Conservation (phyloP, 2,329 filamentous ascomycete genomes). For the Albifimbria verrucaria region DNA sequence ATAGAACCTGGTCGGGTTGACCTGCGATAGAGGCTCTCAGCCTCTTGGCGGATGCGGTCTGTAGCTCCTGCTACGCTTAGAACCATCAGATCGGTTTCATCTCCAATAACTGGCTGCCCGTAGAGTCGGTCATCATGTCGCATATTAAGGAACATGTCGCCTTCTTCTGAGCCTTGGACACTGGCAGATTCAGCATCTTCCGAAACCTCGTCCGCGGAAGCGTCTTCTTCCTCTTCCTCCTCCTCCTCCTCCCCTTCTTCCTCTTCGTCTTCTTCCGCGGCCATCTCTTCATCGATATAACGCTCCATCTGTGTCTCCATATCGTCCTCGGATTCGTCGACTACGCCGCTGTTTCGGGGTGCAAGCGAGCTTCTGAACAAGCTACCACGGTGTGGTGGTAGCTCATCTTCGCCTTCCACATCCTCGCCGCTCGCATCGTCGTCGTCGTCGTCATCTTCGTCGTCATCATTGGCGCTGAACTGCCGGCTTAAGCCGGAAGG, state of each 20-base stretch:
- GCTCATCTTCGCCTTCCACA: slow-evolving; percentile 30
- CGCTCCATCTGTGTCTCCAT: neutral
- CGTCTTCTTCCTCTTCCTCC: slow-evolving; percentile 36
- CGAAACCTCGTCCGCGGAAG: slow-evolving; percentile 34
- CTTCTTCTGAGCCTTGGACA: slow-evolving; percentile 38
- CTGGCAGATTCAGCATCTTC: slow-evolving; percentile 33
- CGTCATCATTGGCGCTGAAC: slow-evolving; percentile 30
- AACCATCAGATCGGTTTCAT: slow-evolving; percentile 52
- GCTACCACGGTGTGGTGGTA: slow-evolving; percentile 26
- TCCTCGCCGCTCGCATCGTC: slow-evolving; percentile 27
- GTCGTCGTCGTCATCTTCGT: slow-evolving; percentile 20
- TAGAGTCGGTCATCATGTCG: slow-evolving; percentile 37
- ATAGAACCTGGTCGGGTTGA: slow-evolving; percentile 44
- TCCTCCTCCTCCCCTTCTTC: slow-evolving; percentile 29
- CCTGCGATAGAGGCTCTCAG: slow-evolving; percentile 52
- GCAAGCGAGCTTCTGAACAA: slow-evolving; percentile 26
- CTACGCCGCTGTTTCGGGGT: neutral
- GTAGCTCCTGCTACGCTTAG: slow-evolving; percentile 53
- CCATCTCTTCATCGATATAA: neutral
- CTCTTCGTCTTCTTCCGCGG: slow-evolving; percentile 24
- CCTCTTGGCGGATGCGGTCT: slow-evolving; percentile 50
- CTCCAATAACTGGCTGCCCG: slow-evolving; percentile 35
- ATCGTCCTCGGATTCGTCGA: slow-evolving; percentile 13
- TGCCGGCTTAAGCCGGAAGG: slow-evolving; percentile 51
- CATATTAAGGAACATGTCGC: slow-evolving; percentile 50